A percentile compares a stretch with the other conserved stretches of the same genome.
phyloP scores from a whole-genome alignment of 192 early-diverging fungal genomes.

The Gryganskiella cystojenkinii region DNA sequence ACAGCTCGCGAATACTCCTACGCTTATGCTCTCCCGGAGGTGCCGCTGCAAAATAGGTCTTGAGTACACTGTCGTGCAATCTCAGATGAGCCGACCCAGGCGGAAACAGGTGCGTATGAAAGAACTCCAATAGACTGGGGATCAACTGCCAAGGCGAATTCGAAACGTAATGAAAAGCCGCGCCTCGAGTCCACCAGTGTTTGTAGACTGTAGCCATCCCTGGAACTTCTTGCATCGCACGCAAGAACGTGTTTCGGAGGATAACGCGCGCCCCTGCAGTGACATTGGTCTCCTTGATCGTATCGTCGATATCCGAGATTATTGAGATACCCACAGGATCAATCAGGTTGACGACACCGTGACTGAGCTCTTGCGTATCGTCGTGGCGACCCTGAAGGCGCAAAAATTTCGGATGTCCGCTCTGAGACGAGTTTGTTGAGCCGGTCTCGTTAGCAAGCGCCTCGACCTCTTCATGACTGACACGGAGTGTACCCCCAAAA shows the following conservation, averaged over 20 bases:
- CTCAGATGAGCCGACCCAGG: slow-evolving; percentile 77
- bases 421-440: background rate
- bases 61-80: slow-evolving; percentile 58
- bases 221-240: slow-evolving; percentile 72
- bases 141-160: slow-evolving; percentile 92
- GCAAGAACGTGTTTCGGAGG: slow-evolving; percentile 76
- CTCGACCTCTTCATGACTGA: slow-evolving; percentile 20
- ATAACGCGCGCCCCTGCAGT: slow-evolving; percentile 75
- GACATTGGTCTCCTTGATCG: slow-evolving; percentile 92
- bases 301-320: slow-evolving; percentile 94
- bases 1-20: slow-evolving; percentile 27
- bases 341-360: slow-evolving; percentile 70
- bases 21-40: slow-evolving; percentile 25
- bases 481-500: slow-evolving; percentile 35
- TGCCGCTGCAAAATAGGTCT: slow-evolving; percentile 46
- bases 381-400: slow-evolving; percentile 32
- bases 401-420: slow-evolving; percentile 22
- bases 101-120: slow-evolving; percentile 79
- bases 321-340: slow-evolving; percentile 80
- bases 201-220: slow-evolving; percentile 86
- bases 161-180: slow-evolving; percentile 88
- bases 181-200: slow-evolving; percentile 63
- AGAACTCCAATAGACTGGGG: slow-evolving; percentile 79
- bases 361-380: slow-evolving; percentile 38
- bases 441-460: background rate